Conservation (phyloP, 352 stramenopile species). For the Peronospora destructor region DNA sequence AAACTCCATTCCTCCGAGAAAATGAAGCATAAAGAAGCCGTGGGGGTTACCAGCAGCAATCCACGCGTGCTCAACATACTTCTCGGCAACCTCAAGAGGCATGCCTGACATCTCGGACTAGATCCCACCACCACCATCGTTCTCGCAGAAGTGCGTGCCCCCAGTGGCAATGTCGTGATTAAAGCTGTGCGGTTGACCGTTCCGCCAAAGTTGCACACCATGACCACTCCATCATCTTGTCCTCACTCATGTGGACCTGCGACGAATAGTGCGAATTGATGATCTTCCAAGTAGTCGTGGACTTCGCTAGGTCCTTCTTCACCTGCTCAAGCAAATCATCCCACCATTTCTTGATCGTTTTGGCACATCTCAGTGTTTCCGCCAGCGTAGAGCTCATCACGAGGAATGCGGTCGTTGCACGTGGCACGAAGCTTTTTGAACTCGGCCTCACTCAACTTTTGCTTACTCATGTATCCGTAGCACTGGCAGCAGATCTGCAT, state of each 20-base stretch:
- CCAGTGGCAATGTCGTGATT: constrained; percentile 82
- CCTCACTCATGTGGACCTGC: constrained; percentile 84
- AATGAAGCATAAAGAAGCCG: constrained; percentile 80
- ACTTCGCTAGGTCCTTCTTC: constrained; percentile 59
- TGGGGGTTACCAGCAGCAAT: constrained; percentile 75
- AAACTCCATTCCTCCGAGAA: constrained; percentile 85
- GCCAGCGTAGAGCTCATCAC: constrained; percentile 66
- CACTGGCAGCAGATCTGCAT: constrained; percentile 86
- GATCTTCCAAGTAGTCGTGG: constrained; percentile 79
- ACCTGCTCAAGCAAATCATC: constrained; percentile 63
- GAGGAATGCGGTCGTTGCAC: constrained; percentile 60
- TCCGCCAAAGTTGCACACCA: constrained; percentile 72
- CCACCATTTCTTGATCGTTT: constrained; percentile 74
- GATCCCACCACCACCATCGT: constrained; percentile 79
- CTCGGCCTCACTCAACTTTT: constrained; percentile 37
- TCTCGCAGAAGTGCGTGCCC: constrained; percentile 86
- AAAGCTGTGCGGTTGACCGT: constrained; percentile 84
- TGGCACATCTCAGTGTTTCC: constrained; percentile 52
- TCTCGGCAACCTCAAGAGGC: constrained; percentile 59
- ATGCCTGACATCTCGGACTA: constrained; percentile 78
- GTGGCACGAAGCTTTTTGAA: constrained; percentile 52
- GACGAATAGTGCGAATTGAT: constrained; percentile 88
- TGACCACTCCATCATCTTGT: constrained; percentile 88
- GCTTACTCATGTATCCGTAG: constrained; percentile 77
- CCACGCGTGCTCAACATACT: constrained; percentile 78